phyloP scores from a whole-genome alignment of 371 early-diverging fungal species.

The Mortierella sp. region DNA sequence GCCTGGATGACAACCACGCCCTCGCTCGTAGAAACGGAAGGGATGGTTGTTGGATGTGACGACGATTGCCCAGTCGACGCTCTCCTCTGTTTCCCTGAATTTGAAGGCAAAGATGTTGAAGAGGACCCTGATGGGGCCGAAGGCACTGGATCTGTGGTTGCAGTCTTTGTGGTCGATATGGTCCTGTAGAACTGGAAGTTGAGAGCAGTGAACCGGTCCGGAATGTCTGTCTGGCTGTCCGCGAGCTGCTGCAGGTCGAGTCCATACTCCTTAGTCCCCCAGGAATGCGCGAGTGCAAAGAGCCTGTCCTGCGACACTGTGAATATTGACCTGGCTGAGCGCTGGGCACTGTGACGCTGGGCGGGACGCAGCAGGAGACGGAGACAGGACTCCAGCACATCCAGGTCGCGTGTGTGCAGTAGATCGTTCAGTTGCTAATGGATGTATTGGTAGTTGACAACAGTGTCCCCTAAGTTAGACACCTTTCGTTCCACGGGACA shows the following conservation, averaged over 20 bases:
- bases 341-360: slow-evolving; percentile 81
- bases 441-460: no score
- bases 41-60: neutral
- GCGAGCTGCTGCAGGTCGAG: slow-evolving; percentile 61
- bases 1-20: slow-evolving; percentile 60
- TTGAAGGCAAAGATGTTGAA: neutral
- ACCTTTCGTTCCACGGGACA: no score
- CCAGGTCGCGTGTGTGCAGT: slow-evolving; percentile 78
- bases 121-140: slow-evolving; percentile 9
- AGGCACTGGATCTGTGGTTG: slow-evolving; percentile 18
- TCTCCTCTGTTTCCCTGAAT: slow-evolving; percentile 23
- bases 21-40: slow-evolving; percentile 42
- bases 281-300: slow-evolving; percentile 69
- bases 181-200: slow-evolving; percentile 76
- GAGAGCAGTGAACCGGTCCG: slow-evolving; percentile 63
- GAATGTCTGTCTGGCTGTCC: slow-evolving; percentile 56
- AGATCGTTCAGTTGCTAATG: slow-evolving; percentile 77
- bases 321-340: slow-evolving; percentile 73
- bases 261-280: slow-evolving; percentile 61
- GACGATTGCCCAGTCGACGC: slow-evolving; percentile 28
- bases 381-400: slow-evolving; percentile 78
- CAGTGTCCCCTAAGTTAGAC: neutral
- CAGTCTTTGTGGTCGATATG: slow-evolving; percentile 17
- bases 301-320: slow-evolving; percentile 72
- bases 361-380: slow-evolving; percentile 84